Percentiles rank a stretch among this genome's conserved stretches.
These are phyloP conservation scores for Exophiala lecanii-corni DNA, from an alignment of 2,329 filamentous ascomycete genomes.

Conservation along the genomic window DNA sequence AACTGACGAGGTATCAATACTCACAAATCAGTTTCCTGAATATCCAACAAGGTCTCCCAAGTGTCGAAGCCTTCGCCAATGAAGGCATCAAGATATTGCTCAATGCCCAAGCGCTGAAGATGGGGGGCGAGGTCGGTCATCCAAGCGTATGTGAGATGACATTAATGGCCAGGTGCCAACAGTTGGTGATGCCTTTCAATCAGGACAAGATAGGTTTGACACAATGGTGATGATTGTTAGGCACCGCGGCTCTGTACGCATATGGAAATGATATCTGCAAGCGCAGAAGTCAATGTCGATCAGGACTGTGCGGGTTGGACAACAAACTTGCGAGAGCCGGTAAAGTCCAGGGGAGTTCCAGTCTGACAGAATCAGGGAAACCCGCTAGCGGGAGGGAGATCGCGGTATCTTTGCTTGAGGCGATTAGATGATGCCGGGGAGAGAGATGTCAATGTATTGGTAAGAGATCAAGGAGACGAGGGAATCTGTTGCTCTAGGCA, in stretches of 20 bases:
- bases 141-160: slow-evolving; percentile 20
- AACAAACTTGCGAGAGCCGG: not conserved
- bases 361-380: too few species aligned
- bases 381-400: too few species aligned
- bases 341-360: too few species aligned
- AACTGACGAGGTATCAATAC: slow-evolving; percentile 31
- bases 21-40: slow-evolving; percentile 78
- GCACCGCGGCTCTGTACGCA: slow-evolving; percentile 12
- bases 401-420: too few species aligned
- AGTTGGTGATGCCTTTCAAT: slow-evolving; percentile 5
- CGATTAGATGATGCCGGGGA: too few species aligned
- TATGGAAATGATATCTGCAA: slow-evolving; percentile 12
- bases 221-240: slow-evolving; percentile 10
- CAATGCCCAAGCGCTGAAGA: slow-evolving; percentile 70
- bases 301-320: slow-evolving; percentile 9
- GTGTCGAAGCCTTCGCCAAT: slow-evolving; percentile 77
- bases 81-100: slow-evolving; percentile 70
- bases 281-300: slow-evolving; percentile 6
- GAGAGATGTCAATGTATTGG: too few species aligned
- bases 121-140: slow-evolving; percentile 64
- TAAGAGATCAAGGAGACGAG: too few species aligned
- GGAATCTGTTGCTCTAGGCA: too few species aligned
- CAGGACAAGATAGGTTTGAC: slow-evolving; percentile 16
- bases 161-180: slow-evolving; percentile 12
- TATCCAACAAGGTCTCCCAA: slow-evolving; percentile 78